Percentiles rank a stretch among this genome's conserved stretches.
phyloP scores from a whole-genome alignment of 2,329 filamentous ascomycete genomes.

The Aspergillus versicolor region DNA sequence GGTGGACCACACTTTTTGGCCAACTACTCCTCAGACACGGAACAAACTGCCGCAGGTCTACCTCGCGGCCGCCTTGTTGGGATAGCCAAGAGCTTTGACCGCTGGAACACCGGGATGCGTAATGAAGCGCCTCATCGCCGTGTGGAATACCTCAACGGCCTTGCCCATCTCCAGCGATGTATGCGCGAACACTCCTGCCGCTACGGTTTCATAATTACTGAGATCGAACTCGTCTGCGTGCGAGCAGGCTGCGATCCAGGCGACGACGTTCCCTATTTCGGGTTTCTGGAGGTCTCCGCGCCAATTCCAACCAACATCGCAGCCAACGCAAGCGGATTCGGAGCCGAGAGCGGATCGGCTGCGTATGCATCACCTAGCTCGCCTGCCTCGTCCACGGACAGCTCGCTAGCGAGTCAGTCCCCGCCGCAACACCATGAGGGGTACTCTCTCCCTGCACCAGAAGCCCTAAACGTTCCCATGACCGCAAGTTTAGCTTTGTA shows the following conservation, averaged over 20 bases:
- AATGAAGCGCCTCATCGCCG: conserved; percentile 79
- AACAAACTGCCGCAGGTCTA: conserved; percentile 49
- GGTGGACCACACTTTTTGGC: conserved; percentile 53
- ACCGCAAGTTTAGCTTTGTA: conserved; percentile 62
- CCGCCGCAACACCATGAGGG: conserved; percentile 9
- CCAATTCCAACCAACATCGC: conserved; percentile 55
- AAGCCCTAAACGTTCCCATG: conserved; percentile 40
- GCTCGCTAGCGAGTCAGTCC: conserved; percentile 18
- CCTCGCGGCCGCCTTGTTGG: conserved; percentile 69
- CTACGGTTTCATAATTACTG: conserved; percentile 94
- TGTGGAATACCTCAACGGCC: conserved; percentile 83
- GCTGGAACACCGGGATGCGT: conserved; percentile 94
- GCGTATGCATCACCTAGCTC: conserved; percentile 24
- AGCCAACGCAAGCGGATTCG: conserved; percentile 16
- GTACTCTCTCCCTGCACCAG: conserved; percentile 2
- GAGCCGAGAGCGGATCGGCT: background rate
- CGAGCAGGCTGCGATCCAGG: conserved; percentile 68
- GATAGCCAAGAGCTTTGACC: conserved; percentile 86
- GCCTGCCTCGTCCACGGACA: conserved; percentile 32
- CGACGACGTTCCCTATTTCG: conserved; percentile 72
- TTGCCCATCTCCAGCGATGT: conserved; percentile 80
- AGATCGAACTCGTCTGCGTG: conserved; percentile 90
- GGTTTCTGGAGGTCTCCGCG: conserved; percentile 74
- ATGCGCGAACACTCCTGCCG: conserved; percentile 93
- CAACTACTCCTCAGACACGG: conserved; percentile 54